A percentile compares a stretch with the other conserved stretches of the same genome.
Evolutionary conservation across 306 rosid species (phyloP).

Genomic region (Begonia fuchsioides): DNA sequence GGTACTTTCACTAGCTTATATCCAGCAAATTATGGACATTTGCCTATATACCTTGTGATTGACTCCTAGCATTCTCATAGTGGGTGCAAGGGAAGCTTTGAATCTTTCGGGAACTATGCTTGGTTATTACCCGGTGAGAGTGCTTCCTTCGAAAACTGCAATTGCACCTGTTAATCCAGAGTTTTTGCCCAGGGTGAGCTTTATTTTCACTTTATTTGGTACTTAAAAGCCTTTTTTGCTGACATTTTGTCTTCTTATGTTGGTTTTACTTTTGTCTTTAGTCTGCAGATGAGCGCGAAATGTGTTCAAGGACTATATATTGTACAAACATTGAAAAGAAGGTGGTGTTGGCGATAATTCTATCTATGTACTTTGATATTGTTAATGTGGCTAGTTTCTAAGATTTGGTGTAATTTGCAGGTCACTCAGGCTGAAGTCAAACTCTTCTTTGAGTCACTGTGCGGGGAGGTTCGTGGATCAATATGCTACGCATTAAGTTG

Average conservation of each 20-base stretch:
- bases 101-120: conserved; percentile 33
- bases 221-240: too few species aligned
- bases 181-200: conserved; percentile 29
- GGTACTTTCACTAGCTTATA: conserved; percentile 11
- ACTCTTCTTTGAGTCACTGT: conserved; percentile 73
- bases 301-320: conserved; percentile 95
- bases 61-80: conserved; percentile 9
- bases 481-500: not conserved
- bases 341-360: conserved; percentile 30
- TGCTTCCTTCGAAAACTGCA: conserved; percentile 32
- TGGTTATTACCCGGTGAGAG: conserved; percentile 37
- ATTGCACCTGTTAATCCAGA: conserved; percentile 36
- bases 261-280: conserved; percentile 7
- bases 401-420: conserved; percentile 21
- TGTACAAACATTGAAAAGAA: conserved; percentile 97
- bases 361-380: conserved; percentile 7
- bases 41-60: conserved; percentile 1
- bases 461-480: conserved; percentile 80
- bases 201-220: too few species aligned
- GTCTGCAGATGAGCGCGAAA: conserved; percentile 97
- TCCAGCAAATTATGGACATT: conserved; percentile 1
- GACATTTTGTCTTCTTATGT: too few species aligned
- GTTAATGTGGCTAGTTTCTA: conserved; percentile 8
- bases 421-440: conserved; percentile 93
- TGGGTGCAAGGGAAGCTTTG: conserved; percentile 29